Percentiles rank a stretch among this genome's conserved stretches.
Conservation (phyloP, 1,284 basidiomycete genomes). For the Microbotryum violaceum region DNA sequence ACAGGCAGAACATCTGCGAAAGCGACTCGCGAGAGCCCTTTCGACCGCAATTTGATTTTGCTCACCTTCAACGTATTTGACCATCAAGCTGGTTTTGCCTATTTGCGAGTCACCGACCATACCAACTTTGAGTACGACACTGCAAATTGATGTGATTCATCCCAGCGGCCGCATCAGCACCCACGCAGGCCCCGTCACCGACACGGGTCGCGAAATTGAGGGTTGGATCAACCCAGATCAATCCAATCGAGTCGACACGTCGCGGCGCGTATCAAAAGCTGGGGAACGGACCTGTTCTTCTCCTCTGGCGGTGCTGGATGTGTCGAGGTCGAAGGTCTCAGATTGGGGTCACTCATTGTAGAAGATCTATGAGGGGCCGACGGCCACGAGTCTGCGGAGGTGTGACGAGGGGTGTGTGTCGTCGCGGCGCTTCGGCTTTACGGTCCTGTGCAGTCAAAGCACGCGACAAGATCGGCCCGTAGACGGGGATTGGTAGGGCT, state of each 20-base stretch:
- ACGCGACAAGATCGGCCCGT: too few relatives aligned
- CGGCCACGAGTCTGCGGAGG: too few relatives aligned
- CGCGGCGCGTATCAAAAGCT: not conserved
- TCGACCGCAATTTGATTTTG: constrained; percentile 9
- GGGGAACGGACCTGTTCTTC: constrained; percentile 15
- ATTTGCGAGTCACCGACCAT: constrained; percentile 99
- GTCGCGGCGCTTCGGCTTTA: too few relatives aligned
- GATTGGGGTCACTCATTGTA: not conserved
- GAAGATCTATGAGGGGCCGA: not conserved
- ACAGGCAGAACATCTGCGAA: not conserved
- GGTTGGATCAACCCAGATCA: not conserved
- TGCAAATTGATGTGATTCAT: not conserved
- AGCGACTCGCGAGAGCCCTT: not conserved
- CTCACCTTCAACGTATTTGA: constrained; percentile 81
- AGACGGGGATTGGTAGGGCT: too few relatives aligned
- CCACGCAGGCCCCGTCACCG: not conserved
- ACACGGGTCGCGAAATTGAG: not conserved
- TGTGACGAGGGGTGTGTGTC: too few relatives aligned
- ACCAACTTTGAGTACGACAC: constrained; percentile 93
- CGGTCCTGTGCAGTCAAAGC: too few relatives aligned
- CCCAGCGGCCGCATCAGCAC: not conserved
- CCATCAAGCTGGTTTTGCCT: constrained; percentile 90
- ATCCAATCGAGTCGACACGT: too few relatives aligned
- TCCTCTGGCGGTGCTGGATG: not conserved
- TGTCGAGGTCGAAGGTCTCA: not conserved